Evolutionary conservation across 2,329 filamentous ascomycete species (phyloP).

Genomic region (Xylaria sp.): DNA sequence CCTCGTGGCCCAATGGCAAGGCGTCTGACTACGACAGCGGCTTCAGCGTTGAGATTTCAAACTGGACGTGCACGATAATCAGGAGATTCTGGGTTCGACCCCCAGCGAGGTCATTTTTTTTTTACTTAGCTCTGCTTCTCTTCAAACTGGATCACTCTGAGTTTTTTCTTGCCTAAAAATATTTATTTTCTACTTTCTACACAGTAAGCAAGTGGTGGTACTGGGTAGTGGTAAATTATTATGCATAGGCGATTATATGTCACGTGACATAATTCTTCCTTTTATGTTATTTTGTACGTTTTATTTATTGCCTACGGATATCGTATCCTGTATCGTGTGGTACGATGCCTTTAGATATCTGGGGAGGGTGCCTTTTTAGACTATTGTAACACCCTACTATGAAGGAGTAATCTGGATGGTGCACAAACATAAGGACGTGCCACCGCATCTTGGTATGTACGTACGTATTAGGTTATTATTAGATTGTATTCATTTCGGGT

Average conservation of each 20-base stretch:
- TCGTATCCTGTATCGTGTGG: not conserved
- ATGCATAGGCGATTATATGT: too few species aligned
- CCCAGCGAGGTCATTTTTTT: constrained; percentile 37
- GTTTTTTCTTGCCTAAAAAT: not conserved
- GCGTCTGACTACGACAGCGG: constrained; percentile 57
- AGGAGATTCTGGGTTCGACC: constrained; percentile 42
- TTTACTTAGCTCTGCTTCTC: not conserved
- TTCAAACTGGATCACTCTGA: too few species aligned
- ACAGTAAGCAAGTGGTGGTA: too few species aligned
- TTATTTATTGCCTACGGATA: not conserved
- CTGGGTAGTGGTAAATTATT: too few species aligned
- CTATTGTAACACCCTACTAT: not conserved
- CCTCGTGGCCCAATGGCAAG: constrained; percentile 55
- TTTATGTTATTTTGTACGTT: too few species aligned
- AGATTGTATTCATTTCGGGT: constrained; percentile 24
- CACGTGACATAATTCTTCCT: too few species aligned
- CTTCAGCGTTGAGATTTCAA: not conserved
- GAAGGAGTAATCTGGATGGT: not conserved
- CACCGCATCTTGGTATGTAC: constrained; percentile 4
- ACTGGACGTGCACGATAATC: constrained; percentile 21
- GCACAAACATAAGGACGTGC: not conserved
- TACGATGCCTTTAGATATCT: not conserved
- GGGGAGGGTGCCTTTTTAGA: not conserved
- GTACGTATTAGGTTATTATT: constrained; percentile 31
- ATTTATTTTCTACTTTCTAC: too few species aligned